phyloP scores from a whole-genome alignment of 179 eudicot species.

The Spergularia azorica region DNA sequence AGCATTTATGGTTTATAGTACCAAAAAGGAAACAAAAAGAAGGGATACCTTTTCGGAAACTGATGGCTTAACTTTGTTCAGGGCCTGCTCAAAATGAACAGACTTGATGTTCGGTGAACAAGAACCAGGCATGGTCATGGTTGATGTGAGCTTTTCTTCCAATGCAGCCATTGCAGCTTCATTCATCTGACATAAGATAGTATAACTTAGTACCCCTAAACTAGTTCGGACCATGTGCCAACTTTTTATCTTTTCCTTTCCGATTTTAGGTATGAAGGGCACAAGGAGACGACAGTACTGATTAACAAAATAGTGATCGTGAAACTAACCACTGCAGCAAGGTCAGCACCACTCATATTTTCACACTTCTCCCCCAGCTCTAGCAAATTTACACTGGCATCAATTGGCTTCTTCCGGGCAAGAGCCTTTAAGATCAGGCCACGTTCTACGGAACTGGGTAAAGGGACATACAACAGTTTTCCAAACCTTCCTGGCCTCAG shows the following conservation, averaged over 20 bases:
- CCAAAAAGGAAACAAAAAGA: neutral
- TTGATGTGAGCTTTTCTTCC: constrained; percentile 43
- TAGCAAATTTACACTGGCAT: constrained; percentile 63
- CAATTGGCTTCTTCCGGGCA: constrained; percentile 58
- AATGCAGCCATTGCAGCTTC: constrained; percentile 73
- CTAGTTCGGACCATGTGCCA: too few species aligned
- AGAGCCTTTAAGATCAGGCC: constrained; percentile 75
- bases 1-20: too few species aligned
- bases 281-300: neutral
- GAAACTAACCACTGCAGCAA: constrained; percentile 63
- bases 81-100: constrained; percentile 61
- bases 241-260: too few species aligned
- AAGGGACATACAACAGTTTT: constrained; percentile 64
- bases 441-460: constrained; percentile 70
- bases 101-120: constrained; percentile 43
- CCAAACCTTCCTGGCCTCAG: constrained; percentile 84
- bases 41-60: constrained; percentile 66
- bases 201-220: neutral
- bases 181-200: constrained; percentile 45
- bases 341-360: constrained; percentile 89
- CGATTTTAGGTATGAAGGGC: too few species aligned
- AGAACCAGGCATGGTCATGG: constrained; percentile 20
- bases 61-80: constrained; percentile 62
- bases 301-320: neutral
- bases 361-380: constrained; percentile 65